Evolutionary conservation across 768 basidiomycete genomes (phyloP).

Genomic region (Tricholoma bakamatsutake): DNA sequence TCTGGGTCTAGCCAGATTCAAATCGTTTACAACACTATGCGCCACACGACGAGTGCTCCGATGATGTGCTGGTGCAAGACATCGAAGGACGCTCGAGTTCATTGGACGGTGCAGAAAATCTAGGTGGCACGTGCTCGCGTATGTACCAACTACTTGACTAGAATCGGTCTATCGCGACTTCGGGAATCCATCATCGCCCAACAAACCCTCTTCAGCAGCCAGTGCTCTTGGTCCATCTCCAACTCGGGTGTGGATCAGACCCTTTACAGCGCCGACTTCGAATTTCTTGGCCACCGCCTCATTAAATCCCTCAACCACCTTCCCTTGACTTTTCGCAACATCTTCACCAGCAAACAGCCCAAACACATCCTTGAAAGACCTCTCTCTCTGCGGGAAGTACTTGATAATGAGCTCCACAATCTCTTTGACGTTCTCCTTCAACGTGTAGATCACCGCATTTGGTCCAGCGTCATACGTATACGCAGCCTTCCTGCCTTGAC

Average conservation of each 20-base stretch:
- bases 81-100: conserved; percentile 2
- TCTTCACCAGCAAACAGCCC: conserved; percentile 44
- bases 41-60: not conserved
- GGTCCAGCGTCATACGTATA: conserved; percentile 99
- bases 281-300: conserved; percentile 67
- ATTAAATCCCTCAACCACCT: conserved; percentile 70
- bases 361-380: conserved; percentile 71
- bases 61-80: not conserved
- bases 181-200: conserved; percentile 68
- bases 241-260: conserved; percentile 87
- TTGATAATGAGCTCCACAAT: conserved; percentile 69
- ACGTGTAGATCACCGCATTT: conserved; percentile 95
- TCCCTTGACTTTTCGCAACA: conserved; percentile 36
- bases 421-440: conserved; percentile 67
- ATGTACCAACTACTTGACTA: too few relatives aligned
- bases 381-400: conserved; percentile 83
- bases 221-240: conserved; percentile 87
- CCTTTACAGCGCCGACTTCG: conserved; percentile 74
- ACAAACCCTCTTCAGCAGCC: conserved; percentile 52
- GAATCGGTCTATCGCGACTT: too few relatives aligned
- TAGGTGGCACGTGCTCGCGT: not conserved
- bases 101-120: not conserved
- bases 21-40: not conserved
- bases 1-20: not conserved
- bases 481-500: conserved; percentile 71